Base-by-base conservation (phyloP, 2,329 filamentous ascomycete genomes). In the Neopestalotiopsis sp. region DNA sequence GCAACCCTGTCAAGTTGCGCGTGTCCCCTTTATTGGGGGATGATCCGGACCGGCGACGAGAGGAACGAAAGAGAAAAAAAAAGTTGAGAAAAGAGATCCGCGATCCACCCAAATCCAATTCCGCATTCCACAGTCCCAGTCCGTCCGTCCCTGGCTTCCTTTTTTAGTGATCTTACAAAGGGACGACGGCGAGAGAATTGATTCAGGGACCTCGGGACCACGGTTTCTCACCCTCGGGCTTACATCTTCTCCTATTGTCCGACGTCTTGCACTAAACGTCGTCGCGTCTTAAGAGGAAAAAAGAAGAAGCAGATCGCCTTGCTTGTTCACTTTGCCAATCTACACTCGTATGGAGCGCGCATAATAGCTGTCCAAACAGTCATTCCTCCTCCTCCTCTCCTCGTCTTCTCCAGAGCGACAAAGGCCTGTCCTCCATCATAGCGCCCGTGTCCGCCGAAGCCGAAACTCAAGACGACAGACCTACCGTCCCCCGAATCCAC, bases 1-100 rank as follows among this genome's bases (percentile, higher is more conserved):
- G 24, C 28, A 62, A 62, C 59, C 59, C 32, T 62, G 59, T 62
- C 32, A 34, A 38, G 45, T 62, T 62, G 59, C 30, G 59, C 32
- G 59, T 20, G 59, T 40, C 30, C 14, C 34, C 34, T 62, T 62
- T 62, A 38, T 62, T 28, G 34, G 59, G 24, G 34, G 34, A 38
- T 38, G 30, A 62, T 62, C 59, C 59, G 59, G 30, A 62, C 30
- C 32, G 59, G 59, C n/a, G 30, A 34, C 34, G 59, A 62, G 20
- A 17, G n/a, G n/a, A n/a, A 6, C 5, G 17, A 53, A 17, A 53
- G 14, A 20, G 17, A 20, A 53, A 20, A 53, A 53, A 62, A 30
- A 62, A 40, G 59, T 42, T 40, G 59, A 38, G 14, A 53, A 53
- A 53, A 53, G n/a, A 53, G 30, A 62, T 62, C n/a, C 59, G 32